phyloP scores from a whole-genome alignment of 352 stramenopile genomes.

The Globisporangium acanthophoron region DNA sequence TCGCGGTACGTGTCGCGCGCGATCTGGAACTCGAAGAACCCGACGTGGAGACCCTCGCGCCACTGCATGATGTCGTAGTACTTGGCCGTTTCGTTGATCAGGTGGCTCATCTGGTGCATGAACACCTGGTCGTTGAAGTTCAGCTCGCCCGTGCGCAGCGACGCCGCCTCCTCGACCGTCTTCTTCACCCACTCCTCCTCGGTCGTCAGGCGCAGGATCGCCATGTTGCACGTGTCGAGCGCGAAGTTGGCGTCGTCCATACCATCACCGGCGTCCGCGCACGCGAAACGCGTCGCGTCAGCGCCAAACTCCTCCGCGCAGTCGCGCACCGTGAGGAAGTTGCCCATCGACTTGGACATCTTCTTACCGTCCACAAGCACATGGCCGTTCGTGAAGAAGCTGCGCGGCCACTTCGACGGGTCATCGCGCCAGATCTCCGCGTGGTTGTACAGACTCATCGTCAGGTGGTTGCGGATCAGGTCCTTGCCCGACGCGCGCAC shows the following conservation, averaged over 20 bases:
- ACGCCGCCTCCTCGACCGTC: slow-evolving; percentile 77
- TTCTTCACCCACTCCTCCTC: slow-evolving; percentile 98
- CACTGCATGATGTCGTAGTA: slow-evolving; percentile 91
- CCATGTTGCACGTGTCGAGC: slow-evolving; percentile 95
- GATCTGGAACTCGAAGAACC: slow-evolving; percentile 99
- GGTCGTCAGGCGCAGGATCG: slow-evolving; percentile 95
- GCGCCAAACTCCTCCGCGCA: slow-evolving; percentile 94
- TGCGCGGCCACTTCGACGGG: slow-evolving; percentile 94
- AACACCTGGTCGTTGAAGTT: slow-evolving; percentile 95
- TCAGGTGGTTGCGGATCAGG: slow-evolving; percentile 99
- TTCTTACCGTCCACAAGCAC: slow-evolving; percentile 97
- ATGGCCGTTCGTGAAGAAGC: slow-evolving; percentile 99
- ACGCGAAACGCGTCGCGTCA: slow-evolving; percentile 97
- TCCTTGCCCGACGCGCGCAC: slow-evolving; percentile 95
- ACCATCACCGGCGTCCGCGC: slow-evolving; percentile 96
- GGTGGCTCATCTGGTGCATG: slow-evolving; percentile 95
- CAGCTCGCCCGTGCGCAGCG: slow-evolving; percentile 70
- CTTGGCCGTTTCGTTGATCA: slow-evolving; percentile 88
- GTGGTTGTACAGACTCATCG: slow-evolving; percentile 99
- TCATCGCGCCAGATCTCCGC: slow-evolving; percentile 98
- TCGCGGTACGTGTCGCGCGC: slow-evolving; percentile 97
- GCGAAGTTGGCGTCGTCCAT: slow-evolving; percentile 99
- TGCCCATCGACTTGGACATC: slow-evolving; percentile 99
- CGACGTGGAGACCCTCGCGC: slow-evolving; percentile 96
- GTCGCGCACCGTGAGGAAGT: slow-evolving; percentile 99